Conservation (phyloP, 2,329 filamentous ascomycete genomes). For the Elsinoe perseae region DNA sequence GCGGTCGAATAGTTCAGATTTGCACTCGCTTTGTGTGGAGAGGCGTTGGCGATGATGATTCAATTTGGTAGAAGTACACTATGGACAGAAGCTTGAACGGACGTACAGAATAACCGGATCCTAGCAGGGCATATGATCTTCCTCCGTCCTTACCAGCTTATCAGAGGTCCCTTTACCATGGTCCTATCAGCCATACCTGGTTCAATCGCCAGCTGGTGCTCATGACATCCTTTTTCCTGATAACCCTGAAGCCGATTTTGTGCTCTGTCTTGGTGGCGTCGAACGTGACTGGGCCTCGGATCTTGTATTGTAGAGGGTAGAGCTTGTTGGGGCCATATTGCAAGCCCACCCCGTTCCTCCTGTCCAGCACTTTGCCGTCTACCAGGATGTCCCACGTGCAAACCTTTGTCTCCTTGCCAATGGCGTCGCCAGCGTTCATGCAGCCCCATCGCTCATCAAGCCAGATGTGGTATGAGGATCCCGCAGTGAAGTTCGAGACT, state of each 20-base stretch:
- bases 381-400: background rate
- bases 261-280: background rate
- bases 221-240: background rate
- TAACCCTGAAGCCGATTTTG: background rate
- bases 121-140: too few species aligned
- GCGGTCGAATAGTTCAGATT: too few species aligned
- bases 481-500: background rate
- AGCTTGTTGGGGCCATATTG: background rate
- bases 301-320: background rate
- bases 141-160: too few species aligned
- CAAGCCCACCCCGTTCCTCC: background rate
- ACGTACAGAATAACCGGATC: too few species aligned
- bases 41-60: too few species aligned
- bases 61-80: too few species aligned
- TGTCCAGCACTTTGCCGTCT: background rate
- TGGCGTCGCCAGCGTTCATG: background rate
- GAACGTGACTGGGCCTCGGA: background rate
- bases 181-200: background rate
- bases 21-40: too few species aligned
- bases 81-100: too few species aligned
- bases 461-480: background rate
- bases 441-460: background rate
- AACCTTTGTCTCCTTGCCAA: background rate
- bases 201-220: background rate
- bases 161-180: background rate